Evolutionary conservation across 164 flowering plant species (phyloP).

Genomic region (Amborella trichopoda): DNA sequence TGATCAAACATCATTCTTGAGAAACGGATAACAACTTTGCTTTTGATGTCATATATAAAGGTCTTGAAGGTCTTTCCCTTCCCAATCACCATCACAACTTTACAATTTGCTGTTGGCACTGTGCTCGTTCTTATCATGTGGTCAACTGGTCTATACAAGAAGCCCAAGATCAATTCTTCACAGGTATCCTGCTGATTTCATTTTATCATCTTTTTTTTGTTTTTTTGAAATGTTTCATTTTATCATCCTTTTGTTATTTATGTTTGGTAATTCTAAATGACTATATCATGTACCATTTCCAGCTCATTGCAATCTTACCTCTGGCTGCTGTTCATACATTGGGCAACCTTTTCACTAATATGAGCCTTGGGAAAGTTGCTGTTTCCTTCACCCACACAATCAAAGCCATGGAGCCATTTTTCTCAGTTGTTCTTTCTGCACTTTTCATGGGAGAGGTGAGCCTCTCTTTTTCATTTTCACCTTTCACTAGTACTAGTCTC

Average conservation of each 20-base stretch:
- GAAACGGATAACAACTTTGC: too few species aligned
- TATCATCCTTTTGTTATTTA: background rate
- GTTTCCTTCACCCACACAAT: conserved; percentile 98
- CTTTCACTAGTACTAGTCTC: too few species aligned
- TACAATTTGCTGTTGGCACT: conserved; percentile 63
- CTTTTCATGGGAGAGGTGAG: conserved; percentile 98
- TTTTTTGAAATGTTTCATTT: background rate
- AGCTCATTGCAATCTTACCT: conserved; percentile 78
- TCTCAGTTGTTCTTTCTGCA: conserved; percentile 94
- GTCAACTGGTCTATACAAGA: conserved; percentile 49
- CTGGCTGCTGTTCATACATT: conserved; percentile 80
- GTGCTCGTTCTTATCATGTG: conserved; percentile 53
- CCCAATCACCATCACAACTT: conserved; percentile 51
- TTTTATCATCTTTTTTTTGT: background rate
- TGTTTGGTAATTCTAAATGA: background rate
- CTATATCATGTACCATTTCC: conserved; percentile 7
- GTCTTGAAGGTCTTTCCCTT: conserved; percentile 54
- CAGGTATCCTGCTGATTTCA: conserved; percentile 33
- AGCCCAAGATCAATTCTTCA: conserved; percentile 43
- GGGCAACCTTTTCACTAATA: conserved; percentile 91
- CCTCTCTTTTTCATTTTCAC: too few species aligned
- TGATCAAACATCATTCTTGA: too few species aligned
- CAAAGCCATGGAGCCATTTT: conserved; percentile 97
- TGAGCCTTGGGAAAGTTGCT: conserved; percentile 99
- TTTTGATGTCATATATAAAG: too few species aligned